Conservation (phyloP, 306 rosid genomes). For the Canavalia ensiformis region DNA sequence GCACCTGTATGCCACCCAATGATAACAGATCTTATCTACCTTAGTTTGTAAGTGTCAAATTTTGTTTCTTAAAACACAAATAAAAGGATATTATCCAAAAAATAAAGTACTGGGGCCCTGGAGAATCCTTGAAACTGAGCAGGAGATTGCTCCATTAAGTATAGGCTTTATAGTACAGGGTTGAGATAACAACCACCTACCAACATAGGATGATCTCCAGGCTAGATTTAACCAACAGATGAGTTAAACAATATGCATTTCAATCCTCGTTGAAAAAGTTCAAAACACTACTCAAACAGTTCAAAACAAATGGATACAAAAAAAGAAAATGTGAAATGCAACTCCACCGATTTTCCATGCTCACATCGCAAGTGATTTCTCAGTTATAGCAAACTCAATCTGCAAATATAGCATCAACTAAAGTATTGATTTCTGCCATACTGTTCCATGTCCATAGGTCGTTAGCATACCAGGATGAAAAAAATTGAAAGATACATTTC, state of each 20-base stretch:
- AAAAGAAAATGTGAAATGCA: conserved; percentile 20
- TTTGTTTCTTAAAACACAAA: background rate
- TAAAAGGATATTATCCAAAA: conserved; percentile 22
- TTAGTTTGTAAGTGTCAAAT: conserved; percentile 6
- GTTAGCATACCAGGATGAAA: background rate
- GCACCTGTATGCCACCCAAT: conserved; percentile 73
- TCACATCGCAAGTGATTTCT: conserved; percentile 30
- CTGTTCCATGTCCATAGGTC: conserved; percentile 8
- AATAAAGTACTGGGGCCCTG: background rate
- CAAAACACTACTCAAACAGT: conserved; percentile 31
- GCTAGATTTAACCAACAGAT: conserved; percentile 36
- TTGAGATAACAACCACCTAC: conserved; percentile 30
- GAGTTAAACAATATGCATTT: conserved; percentile 24
- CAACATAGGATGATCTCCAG: background rate
- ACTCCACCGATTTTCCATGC: conserved; percentile 20
- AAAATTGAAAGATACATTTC: conserved; percentile 12
- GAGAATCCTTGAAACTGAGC: conserved; percentile 30
- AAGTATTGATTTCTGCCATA: background rate
- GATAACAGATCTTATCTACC: conserved; percentile 24
- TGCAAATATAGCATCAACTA: conserved; percentile 2
- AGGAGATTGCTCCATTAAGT: conserved; percentile 4
- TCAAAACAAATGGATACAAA: conserved; percentile 19
- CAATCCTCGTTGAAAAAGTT: conserved; percentile 11
- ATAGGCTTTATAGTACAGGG: conserved; percentile 28
- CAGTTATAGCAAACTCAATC: conserved; percentile 22